Base-by-base conservation (phyloP, 352 stramenopile genomes). In the Pythium sp. region DNA sequence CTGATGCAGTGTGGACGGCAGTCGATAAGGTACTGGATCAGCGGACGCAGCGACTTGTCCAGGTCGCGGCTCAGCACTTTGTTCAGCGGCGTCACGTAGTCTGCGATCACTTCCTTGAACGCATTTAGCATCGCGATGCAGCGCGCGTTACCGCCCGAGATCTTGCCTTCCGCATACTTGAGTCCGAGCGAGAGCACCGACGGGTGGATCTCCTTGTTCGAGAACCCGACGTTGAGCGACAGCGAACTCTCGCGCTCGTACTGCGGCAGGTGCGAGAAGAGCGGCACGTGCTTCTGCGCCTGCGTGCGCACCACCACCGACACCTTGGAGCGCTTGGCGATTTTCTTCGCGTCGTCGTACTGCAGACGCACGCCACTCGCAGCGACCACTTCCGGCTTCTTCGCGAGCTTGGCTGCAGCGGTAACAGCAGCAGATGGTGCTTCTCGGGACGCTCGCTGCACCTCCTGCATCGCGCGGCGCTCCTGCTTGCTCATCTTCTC, bases 1-100 rank as follows among this genome's bases (percentile, higher is more conserved):
- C 88, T 95, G 22, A 98, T 95, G 20, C 82, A 93, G 71, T 98
- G 94, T 32, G 93, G 92, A 34, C 95, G 86, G 76, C 95, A 99
- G 71, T 98, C 80, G 56, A 96, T 98, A 62, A 98, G 89, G 73
- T 98, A 98, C 73, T 98, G 89, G 76, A 99, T 98, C 15, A 94
- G 77, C 26, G 93, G 92, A 69, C 97, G 97, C 18, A 98, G 81
- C 74, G 79, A 75, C 72, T 95, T 93, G 72, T 97, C 89, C 61
- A 98, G 67, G 49, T 98, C 91, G 12, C 90, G 91, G 59, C 80
- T 74, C 22, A 98, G 76, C 43, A 91, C 77, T 72, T 95, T 93
- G 70, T 90, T 75, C 26, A 76, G 75, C 15, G 87, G 89, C 32
- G 86, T 89, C 5, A 82, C 66, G 76, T 98, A 98, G 68, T 98